Conservation (phyloP, 176 grass and related monocot genomes). For the Carex scoparia region DNA sequence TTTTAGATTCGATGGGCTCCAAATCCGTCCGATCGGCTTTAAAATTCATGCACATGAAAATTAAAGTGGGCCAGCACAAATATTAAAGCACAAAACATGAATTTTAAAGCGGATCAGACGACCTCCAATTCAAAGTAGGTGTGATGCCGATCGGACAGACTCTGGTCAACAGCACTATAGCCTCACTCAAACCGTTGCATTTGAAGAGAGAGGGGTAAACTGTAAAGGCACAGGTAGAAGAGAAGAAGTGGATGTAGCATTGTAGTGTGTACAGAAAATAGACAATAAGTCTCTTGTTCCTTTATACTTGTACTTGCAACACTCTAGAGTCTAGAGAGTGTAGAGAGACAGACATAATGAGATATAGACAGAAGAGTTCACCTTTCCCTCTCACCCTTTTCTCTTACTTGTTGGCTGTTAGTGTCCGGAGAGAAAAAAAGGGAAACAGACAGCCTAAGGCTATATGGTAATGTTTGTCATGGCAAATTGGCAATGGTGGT, state of each 20-base stretch:
- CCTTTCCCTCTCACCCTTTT: conserved; percentile 19
- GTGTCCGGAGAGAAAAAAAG: background rate
- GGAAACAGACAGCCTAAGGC: conserved; percentile 6
- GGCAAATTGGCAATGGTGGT: background rate
- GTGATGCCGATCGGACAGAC: no score
- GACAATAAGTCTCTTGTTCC: conserved; percentile 24
- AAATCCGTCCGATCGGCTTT: no score
- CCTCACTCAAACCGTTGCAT: background rate
- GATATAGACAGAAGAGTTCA: conserved; percentile 9
- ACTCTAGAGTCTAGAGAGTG: background rate
- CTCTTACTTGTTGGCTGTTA: conserved; percentile 18
- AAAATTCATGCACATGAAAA: no score
- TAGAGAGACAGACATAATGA: conserved; percentile 21
- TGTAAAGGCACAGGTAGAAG: background rate
- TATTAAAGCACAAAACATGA: no score
- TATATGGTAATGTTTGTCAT: background rate
- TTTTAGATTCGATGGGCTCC: no score
- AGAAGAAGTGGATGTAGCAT: background rate
- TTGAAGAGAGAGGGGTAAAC: background rate
- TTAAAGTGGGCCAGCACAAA: no score
- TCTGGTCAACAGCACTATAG: no score
- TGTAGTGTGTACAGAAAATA: background rate
- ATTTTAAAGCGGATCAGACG: no score
- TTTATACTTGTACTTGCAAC: conserved; percentile 27
- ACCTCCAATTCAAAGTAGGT: no score